phyloP scores from a whole-genome alignment of 2,329 filamentous ascomycete species.

The Colletotrichum lupini region DNA sequence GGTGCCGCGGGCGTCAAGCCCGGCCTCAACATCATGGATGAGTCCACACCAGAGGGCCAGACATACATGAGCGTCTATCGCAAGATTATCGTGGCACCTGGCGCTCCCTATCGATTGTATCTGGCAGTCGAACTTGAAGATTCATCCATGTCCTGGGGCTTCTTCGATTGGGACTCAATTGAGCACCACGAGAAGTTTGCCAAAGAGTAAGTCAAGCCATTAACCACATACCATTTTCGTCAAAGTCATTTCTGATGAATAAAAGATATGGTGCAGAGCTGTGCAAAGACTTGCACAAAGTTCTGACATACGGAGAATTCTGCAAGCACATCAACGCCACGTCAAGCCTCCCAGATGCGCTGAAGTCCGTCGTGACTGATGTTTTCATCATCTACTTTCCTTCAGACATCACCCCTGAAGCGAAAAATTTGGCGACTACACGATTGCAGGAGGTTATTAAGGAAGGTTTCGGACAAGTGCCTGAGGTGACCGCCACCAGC shows the following conservation, averaged over 20 bases:
- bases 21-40: constrained; percentile 36
- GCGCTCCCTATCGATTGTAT: constrained; percentile 37
- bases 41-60: constrained; percentile 35
- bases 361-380: constrained; percentile 37
- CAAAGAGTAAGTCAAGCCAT: constrained; percentile 32
- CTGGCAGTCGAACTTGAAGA: constrained; percentile 39
- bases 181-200: constrained; percentile 40
- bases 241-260: background rate
- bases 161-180: constrained; percentile 42
- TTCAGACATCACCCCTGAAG: background rate
- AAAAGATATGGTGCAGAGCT: constrained; percentile 35
- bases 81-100: constrained; percentile 28
- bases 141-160: constrained; percentile 38
- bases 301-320: constrained; percentile 37
- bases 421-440: constrained; percentile 1
- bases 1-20: constrained; percentile 39
- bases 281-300: constrained; percentile 35
- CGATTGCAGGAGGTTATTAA: constrained; percentile 30
- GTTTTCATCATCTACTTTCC: constrained; percentile 35
- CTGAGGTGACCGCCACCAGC: background rate
- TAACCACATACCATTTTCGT: background rate
- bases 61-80: constrained; percentile 32
- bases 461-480: background rate
- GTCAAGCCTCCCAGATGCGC: constrained; percentile 27
- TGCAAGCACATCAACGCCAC: constrained; percentile 38